Evolutionary conservation across 257 asterid genomes (phyloP), one percentile per base, ranked within the genome.

Genomic region (Scutellaria baicalensis): DNA sequence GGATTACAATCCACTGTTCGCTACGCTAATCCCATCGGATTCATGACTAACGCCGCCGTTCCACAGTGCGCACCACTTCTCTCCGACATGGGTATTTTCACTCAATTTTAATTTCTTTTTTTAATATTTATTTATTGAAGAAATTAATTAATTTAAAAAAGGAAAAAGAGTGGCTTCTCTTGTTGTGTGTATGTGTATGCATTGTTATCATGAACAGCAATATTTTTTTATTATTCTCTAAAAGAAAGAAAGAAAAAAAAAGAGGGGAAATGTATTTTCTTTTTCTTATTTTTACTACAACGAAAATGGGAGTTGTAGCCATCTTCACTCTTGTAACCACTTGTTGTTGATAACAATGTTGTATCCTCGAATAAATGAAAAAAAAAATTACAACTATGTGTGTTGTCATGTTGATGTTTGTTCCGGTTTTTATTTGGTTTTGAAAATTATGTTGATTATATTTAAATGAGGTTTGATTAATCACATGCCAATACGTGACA

Each of bases 1-100:
- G 95, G 95, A 60, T 62, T 85, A 0, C 68, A 73, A 16, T 43
- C 59, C 27, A 17, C 31, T 3, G 31, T 47, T 17, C 86, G 95
- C 21, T 76, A 9, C n/a, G 84, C 87, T 8, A 88, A 84, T 43
- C 79, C 90, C 43, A 75, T 88, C 6, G 87, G 86, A 0, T 88
- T 80, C 79, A 75, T 83, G 87, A 78, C 74, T 20, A 72, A 42
- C 47, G 31, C 72, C 8, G 78, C 72, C 3, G 4, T 27, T 3
- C 49, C 88, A 0, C 51, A 59, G 12, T 88, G 95, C 71, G 16
- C n/a, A 0, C 9, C 73, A 9, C 68, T 80, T 23, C 83, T 79
- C 59, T 17, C 21, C 52, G 42, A 68, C 21, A 27, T 77, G 78
- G 81, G 71, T 54, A 50, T 66, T 43, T 16, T 51, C 14, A 16